These are phyloP conservation scores for Corymbia maculata DNA, from an alignment of 345 rosid genomes.

Conservation along the genomic window DNA sequence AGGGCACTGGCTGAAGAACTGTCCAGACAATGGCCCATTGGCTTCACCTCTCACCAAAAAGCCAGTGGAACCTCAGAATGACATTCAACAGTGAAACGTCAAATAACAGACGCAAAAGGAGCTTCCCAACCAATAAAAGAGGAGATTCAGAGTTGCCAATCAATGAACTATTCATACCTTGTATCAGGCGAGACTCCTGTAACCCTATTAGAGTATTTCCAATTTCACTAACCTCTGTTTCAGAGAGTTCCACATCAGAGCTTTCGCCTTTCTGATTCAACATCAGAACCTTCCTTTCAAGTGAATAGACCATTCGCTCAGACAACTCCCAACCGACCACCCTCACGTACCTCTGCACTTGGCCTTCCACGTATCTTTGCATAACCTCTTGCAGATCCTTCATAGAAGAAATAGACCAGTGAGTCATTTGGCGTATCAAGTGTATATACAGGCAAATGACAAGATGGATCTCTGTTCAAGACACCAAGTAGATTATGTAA, in stretches of 20 bases:
- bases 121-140: background rate
- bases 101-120: background rate
- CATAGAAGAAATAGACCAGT: background rate
- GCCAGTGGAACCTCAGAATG: background rate
- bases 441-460: background rate
- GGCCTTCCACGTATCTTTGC: slow-evolving; percentile 39
- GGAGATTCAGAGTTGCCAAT: background rate
- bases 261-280: slow-evolving; percentile 26
- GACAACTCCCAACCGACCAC: slow-evolving; percentile 65
- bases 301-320: slow-evolving; percentile 56
- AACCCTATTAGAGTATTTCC: slow-evolving; percentile 35
- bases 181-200: slow-evolving; percentile 27
- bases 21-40: background rate
- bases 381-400: slow-evolving; percentile 36
- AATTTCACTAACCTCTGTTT: slow-evolving; percentile 25
- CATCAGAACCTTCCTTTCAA: no score
- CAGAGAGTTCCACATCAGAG: slow-evolving; percentile 1
- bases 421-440: background rate
- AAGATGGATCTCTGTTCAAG: background rate
- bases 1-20: background rate
- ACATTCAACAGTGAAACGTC: background rate
- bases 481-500: background rate
- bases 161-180: slow-evolving; percentile 33
- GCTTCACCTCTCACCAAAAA: background rate
- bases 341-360: slow-evolving; percentile 41